These are phyloP conservation scores for Xylaria cubensis DNA, from an alignment of 495 filamentous ascomycete genomes.

Conservation along the genomic window DNA sequence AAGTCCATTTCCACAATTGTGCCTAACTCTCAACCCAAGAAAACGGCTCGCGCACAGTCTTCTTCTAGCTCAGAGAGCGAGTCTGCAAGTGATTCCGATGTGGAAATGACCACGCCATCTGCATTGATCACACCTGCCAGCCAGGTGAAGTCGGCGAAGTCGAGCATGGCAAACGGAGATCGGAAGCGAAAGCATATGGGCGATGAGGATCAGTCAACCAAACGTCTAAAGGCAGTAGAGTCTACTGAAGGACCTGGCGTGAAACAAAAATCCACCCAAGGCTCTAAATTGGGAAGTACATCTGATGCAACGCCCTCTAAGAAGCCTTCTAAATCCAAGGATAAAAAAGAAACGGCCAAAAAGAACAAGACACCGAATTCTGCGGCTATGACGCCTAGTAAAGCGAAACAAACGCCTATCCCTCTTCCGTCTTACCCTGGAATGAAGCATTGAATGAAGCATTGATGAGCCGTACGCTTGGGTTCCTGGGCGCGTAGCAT, in stretches of 20 bases:
- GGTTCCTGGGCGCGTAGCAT: background rate
- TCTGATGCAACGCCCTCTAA: conserved; percentile 29
- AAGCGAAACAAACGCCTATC: conserved; percentile 48
- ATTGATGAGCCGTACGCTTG: conserved; percentile 21
- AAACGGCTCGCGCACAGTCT: conserved; percentile 13
- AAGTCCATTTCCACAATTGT: background rate
- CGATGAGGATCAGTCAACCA: conserved; percentile 24
- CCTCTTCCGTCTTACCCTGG: conserved; percentile 42
- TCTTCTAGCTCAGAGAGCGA: conserved; percentile 31
- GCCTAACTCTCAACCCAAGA: conserved; percentile 7
- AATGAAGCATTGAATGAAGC: conserved; percentile 48
- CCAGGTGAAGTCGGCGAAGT: conserved; percentile 33
- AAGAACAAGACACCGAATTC: conserved; percentile 29
- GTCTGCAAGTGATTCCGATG: conserved; percentile 40
- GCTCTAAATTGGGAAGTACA: conserved; percentile 1
- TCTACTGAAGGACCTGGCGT: background rate
- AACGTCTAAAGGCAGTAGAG: conserved; percentile 33
- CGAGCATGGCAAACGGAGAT: conserved; percentile 29
- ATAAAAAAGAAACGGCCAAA: conserved; percentile 26
- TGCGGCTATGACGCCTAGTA: background rate
- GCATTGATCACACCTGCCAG: conserved; percentile 8
- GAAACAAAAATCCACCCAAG: conserved; percentile 17
- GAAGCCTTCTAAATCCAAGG: conserved; percentile 24
- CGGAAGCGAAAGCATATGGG: conserved; percentile 38
- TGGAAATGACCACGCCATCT: conserved; percentile 36